A percentile compares a stretch with the other conserved stretches of the same genome.
Conservation (phyloP, 345 rosid genomes). For the Pistacia integerrima region DNA sequence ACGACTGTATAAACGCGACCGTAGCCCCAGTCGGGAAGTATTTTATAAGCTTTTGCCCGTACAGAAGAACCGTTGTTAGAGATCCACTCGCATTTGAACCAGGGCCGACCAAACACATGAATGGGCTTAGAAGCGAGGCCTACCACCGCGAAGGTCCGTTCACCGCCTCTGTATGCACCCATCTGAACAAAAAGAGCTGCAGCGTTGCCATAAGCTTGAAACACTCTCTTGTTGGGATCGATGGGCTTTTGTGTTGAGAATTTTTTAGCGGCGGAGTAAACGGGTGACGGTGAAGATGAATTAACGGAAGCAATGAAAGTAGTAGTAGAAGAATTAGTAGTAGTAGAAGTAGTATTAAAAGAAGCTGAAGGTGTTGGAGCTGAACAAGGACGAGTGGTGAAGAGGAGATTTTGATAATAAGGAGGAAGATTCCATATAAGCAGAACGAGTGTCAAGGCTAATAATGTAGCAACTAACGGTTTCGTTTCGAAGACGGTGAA, state of each 20-base stretch:
- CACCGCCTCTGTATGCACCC: slow-evolving; percentile 93
- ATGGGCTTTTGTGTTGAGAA: background rate
- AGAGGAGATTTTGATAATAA: slow-evolving; percentile 65
- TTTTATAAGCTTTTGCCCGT: slow-evolving; percentile 66
- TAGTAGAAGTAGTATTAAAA: slow-evolving; percentile 17
- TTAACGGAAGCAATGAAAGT: background rate
- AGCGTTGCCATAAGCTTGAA: slow-evolving; percentile 76
- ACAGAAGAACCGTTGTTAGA: slow-evolving; percentile 52
- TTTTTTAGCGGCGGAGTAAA: slow-evolving; percentile 9
- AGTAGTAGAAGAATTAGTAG: slow-evolving; percentile 21
- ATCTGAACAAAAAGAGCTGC: slow-evolving; percentile 80
- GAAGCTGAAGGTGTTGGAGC: slow-evolving; percentile 25
- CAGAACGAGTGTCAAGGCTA: slow-evolving; percentile 65
- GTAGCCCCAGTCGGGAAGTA: slow-evolving; percentile 91
- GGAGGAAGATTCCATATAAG: slow-evolving; percentile 81
- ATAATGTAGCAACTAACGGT: slow-evolving; percentile 61
- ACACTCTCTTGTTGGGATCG: slow-evolving; percentile 69
- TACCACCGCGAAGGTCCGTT: slow-evolving; percentile 63
- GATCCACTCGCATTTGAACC: slow-evolving; percentile 90
- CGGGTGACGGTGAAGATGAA: background rate
- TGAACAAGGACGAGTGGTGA: slow-evolving; percentile 44
- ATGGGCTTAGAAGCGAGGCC: slow-evolving; percentile 88
- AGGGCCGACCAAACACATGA: slow-evolving; percentile 67
- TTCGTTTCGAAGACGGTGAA: slow-evolving; percentile 60
- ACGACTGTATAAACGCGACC: slow-evolving; percentile 86